Evolutionary conservation across 2,329 filamentous ascomycete species (phyloP), one percentile per base, ranked within the genome.

Genomic region (Conoideocrella luteorostrata): DNA sequence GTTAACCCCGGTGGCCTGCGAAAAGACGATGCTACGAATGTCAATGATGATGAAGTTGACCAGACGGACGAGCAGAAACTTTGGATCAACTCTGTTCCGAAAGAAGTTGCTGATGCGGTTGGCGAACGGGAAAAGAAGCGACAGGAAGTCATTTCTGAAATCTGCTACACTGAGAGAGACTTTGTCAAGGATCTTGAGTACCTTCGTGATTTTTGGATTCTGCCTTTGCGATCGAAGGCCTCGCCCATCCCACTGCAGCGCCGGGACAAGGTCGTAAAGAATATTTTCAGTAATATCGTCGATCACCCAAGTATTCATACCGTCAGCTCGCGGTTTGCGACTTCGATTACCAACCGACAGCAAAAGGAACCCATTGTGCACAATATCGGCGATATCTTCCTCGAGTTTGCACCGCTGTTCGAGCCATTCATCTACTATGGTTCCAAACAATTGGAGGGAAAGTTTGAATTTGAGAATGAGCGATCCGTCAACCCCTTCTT

Each of bases 161-260:
- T 97, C 49, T 96, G 94, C 81, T 98, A 98, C 68, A 98, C 93
- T 0, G 93, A 98, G 64, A 81, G 93, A 54, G 93, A 98, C 67
- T 98, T 98, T 57, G 93, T 98, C 61, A 98, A 98, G 70, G 93
- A 98, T 65, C 72, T 98, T 56, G 93, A 98, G 65, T 98, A 98
- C 60, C 73, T 98, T 23, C 82, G 93, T 49, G 93, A 98, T 69
- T 98, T 97, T 72, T 98, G 93, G 93, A 95, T 98, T 69, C 78
- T 93, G 53, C 93, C 93, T 9, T 69, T 98, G 45, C 82, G 89
- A 39, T 86, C 84, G 22, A 82, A 84, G 49, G 76, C 77, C 13
- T 96, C 91, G 4, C 91, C 90, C 0, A 94, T 98, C 50, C 91
- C 93, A 5, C 81, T 93, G 52, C 82, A 88, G 47, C 82, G 88